Base-by-base conservation (phyloP, 1,284 basidiomycete genomes). In the Bondarzewia mesenterica region DNA sequence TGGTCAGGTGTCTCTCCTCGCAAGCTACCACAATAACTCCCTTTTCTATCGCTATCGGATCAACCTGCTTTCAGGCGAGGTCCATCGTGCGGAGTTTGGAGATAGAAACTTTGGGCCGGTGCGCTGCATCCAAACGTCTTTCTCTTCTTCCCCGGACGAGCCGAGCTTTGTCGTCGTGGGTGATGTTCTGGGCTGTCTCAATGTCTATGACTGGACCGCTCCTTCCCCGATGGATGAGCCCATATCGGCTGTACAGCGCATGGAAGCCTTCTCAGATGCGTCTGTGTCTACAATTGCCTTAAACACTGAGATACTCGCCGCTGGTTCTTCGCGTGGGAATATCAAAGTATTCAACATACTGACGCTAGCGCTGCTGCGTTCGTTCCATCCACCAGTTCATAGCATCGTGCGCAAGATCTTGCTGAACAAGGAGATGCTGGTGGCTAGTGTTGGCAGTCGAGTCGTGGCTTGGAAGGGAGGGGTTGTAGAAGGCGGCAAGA, bases 311-410 rank as follows among this genome's bases (percentile, higher is more conserved):
- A 68, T 78, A 2, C 66, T 88, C 39, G 73, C 79, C 21, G 80
- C 82, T 0, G 85, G 87, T 25, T 82, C 80, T 14, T 70, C 75
- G 1, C 67, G 73, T 7, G 90, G 91, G 3, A 69, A 70, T 3
- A 74, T 85, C 16, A 72, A 70, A 18, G 71, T 84, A 10, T 88
- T 80, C 66, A 85, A 91, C 55, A 73, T 78, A 1, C 69, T 91
- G 47, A 82, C 80, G 0, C 74, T 85, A 46, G 69, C 68, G 15
- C 70, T 65, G 4, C 62, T 85, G 48, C 75, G 77, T 42, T 70
- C 66, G 42, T 82, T 90, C 59, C 58, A 65, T 8, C 72, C 68
- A 18, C 73, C 74, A 37, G 63, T 68, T 12, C 65, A 71, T 27
- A 73, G 73, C 52, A 61, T 60, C 1, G 85, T 91, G 14, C 69